Base-by-base conservation (phyloP, 495 filamentous ascomycete genomes). In the Aspergillus ostianus region DNA sequence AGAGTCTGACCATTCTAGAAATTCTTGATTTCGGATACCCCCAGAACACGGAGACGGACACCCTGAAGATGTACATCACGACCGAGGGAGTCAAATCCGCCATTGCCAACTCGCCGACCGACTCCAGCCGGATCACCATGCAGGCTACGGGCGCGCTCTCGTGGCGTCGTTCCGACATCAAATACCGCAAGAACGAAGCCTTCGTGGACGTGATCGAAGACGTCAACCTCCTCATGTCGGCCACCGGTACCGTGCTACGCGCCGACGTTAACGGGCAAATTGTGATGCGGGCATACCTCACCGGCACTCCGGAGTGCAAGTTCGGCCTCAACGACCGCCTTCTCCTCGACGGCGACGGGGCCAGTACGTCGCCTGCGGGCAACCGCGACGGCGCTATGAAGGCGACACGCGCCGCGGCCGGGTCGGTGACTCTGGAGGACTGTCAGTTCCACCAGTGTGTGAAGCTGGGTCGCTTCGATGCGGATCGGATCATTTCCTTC, bases 361-460 rank as follows among this genome's bases (percentile, higher is more conserved):
- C 64, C 30, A 59, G 90, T 1, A 91, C 90, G 68, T 76, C 78
- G 53, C 78, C 83, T 54, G 87, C 88, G 6, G 63, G 65, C 30
- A 69, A 65, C 30, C 65, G 65, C 10, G 62, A 67, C 23, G 68
- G 70, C 3, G 65, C 62, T 15, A 87, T 86, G 53, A 97, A 96
- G 72, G 90, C 92, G 44, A 96, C 93, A 10, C 90, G 95, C 72
- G 94, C 94, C 0, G 95, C 95, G 0, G 95, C 95, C 6, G 95
- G 95, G 7, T 94, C 89, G 53, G 95, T 99, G 57, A 96, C 93
- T 0, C 81, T 99, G 17, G 95, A 99, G 72, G 95, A 99, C 73
- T 98, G 95, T 70, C 94, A 98, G 68, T 97, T 99, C 79, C 95
- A 99, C 74, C 95, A 99, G 77, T 99, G 95, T 76, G 95, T 99